Conservation (phyloP, 2,329 filamentous ascomycete species). For the Phaeophleospora eucalypticola region DNA sequence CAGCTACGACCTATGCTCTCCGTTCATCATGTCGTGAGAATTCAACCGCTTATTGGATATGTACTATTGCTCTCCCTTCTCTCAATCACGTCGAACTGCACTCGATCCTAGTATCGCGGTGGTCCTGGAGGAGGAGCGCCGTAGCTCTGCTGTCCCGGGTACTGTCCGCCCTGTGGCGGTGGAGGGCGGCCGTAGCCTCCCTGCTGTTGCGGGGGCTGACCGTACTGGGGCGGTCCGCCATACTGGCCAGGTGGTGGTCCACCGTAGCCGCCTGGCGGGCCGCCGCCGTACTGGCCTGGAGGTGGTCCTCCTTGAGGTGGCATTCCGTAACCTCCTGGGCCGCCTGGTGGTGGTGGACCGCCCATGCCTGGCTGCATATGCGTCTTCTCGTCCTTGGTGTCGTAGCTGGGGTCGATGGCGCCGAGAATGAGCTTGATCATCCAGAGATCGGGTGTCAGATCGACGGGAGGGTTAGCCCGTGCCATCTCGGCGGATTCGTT, state of each 20-base stretch:
- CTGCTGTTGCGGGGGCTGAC: conserved; percentile 16
- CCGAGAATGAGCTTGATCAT: conserved; percentile 64
- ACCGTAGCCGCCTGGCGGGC: too few relatives aligned
- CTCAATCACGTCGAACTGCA: too few relatives aligned
- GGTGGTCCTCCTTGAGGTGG: conserved; percentile 22
- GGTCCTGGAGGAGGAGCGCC: too few relatives aligned
- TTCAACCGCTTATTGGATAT: too few relatives aligned
- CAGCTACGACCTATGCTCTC: too few relatives aligned
- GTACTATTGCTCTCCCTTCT: too few relatives aligned
- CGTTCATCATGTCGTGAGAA: too few relatives aligned
- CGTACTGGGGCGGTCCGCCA: background rate
- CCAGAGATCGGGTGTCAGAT: conserved; percentile 63
- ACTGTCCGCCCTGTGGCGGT: too few relatives aligned
- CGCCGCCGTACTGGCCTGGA: too few relatives aligned
- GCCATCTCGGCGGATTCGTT: conserved; percentile 65
- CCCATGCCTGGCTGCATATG: conserved; percentile 17
- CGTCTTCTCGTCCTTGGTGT: conserved; percentile 60
- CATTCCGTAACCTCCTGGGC: conserved; percentile 30
- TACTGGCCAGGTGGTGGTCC: background rate
- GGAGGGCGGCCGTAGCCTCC: conserved; percentile 25
- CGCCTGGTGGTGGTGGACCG: too few relatives aligned
- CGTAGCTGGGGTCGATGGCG: conserved; percentile 62
- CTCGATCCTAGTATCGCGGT: too few relatives aligned
- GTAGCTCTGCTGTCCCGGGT: too few relatives aligned
- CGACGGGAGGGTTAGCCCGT: conserved; percentile 56